Evolutionary conservation across 2,329 filamentous ascomycete genomes (phyloP).

Genomic region (Bipolaris victoriae): DNA sequence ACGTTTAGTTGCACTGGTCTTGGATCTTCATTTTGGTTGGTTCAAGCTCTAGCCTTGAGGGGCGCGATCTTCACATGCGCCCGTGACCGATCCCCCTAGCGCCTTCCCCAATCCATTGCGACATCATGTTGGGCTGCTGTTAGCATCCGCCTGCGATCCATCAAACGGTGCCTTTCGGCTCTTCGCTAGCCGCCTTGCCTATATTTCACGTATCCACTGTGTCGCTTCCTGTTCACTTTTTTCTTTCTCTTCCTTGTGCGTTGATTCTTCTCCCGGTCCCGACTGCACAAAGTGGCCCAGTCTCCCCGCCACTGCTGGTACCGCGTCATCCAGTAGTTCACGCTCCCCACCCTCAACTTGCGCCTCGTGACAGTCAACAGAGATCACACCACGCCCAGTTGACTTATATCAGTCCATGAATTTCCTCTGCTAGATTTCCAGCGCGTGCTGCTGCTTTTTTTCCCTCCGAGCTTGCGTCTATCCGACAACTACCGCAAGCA

Average conservation of each 20-base stretch:
- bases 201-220: neutral
- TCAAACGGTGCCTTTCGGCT: neutral
- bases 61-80: neutral
- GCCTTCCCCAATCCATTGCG: slow-evolving; percentile 1
- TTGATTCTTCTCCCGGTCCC: neutral
- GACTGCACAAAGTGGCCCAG: slow-evolving; percentile 3
- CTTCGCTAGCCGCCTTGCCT: neutral
- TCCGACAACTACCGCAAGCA: slow-evolving; percentile 26
- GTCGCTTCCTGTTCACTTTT: neutral
- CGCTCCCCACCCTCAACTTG: slow-evolving; percentile 5
- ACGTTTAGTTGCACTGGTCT: too few species aligned
- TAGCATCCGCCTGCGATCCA: neutral
- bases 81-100: neutral
- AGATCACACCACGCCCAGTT: slow-evolving; percentile 6
- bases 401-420: slow-evolving; percentile 31
- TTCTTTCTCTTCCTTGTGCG: neutral
- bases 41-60: too few species aligned
- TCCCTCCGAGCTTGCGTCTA: slow-evolving; percentile 8
- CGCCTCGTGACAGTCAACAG: slow-evolving; percentile 13
- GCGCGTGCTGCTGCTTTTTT: slow-evolving; percentile 35
- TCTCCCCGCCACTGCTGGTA: slow-evolving; percentile 20
- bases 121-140: slow-evolving; percentile 12
- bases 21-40: too few species aligned
- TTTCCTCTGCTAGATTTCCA: slow-evolving; percentile 22
- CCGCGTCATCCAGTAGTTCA: slow-evolving; percentile 25